Evolutionary conservation across 1,284 basidiomycete genomes (phyloP).

Genomic region (Pascua sp.): DNA sequence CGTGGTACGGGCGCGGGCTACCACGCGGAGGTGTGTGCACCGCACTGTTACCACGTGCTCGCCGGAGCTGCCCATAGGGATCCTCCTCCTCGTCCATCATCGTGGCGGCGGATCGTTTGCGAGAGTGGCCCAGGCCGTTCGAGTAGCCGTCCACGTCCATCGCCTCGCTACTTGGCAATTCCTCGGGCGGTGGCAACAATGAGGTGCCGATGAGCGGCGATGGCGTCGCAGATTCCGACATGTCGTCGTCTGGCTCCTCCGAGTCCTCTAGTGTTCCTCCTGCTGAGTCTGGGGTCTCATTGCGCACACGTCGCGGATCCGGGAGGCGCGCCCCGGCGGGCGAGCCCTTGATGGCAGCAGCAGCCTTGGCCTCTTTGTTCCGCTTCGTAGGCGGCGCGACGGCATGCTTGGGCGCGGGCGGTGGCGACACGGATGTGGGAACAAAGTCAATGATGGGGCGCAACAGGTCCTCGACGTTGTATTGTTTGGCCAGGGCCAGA

Average conservation of each 20-base stretch:
- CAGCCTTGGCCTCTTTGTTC: conserved; percentile 34
- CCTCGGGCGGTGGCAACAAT: conserved; percentile 8
- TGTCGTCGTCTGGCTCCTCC: conserved; percentile 14
- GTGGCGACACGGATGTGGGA: conserved; percentile 86
- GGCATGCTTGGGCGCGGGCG: conserved; percentile 92
- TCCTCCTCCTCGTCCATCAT: conserved; percentile 41
- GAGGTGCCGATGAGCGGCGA: conserved; percentile 15
- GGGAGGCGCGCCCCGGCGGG: conserved; percentile 19
- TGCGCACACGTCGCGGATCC: conserved; percentile 2
- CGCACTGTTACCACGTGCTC: conserved; percentile 37
- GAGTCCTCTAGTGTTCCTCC: conserved; percentile 9
- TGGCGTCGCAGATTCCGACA: conserved; percentile 24
- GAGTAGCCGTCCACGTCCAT: conserved; percentile 16
- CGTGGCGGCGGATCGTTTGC: conserved; percentile 36
- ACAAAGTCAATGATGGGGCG: conserved; percentile 94
- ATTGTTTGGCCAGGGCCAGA: conserved; percentile 80
- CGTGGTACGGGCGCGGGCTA: conserved; percentile 16
- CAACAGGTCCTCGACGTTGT: conserved; percentile 84
- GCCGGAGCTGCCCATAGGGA: conserved; percentile 35
- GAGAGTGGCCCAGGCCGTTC: conserved; percentile 13
- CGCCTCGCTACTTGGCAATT: conserved; percentile 7
- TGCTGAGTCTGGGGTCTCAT: conserved; percentile 21
- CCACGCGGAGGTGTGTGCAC: conserved; percentile 42
- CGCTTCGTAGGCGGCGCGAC: conserved; percentile 62
- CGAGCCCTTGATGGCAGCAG: conserved; percentile 35